phyloP scores from a whole-genome alignment of 768 basidiomycete species.

The Tulasnella sp. region DNA sequence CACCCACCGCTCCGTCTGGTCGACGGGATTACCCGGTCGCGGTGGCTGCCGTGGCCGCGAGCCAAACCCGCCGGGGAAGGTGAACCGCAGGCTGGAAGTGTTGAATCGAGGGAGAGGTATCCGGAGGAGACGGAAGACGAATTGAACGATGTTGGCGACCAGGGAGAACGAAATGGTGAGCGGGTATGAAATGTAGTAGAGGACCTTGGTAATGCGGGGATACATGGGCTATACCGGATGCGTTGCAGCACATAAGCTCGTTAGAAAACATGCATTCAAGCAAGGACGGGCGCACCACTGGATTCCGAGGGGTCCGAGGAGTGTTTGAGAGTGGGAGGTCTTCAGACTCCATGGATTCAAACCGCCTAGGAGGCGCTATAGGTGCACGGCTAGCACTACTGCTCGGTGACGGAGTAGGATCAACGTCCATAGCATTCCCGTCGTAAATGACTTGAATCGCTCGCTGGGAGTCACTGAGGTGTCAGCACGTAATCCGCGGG shows the following conservation, averaged over 20 bases:
- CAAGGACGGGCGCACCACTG: slow-evolving; percentile 15
- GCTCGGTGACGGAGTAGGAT: slow-evolving; percentile 23
- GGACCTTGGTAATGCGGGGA: slow-evolving; percentile 25
- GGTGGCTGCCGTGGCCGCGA: slow-evolving; percentile 28
- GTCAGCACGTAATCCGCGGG: not conserved
- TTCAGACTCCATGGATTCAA: slow-evolving; percentile 32
- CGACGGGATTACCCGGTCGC: slow-evolving; percentile 29
- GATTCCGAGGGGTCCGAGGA: slow-evolving; percentile 13
- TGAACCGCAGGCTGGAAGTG: slow-evolving; percentile 20
- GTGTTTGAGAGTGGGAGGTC: slow-evolving; percentile 34
- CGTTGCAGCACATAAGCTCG: not conserved
- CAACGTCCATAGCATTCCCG: slow-evolving; percentile 19
- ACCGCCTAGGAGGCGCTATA: not conserved
- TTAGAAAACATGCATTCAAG: not conserved
- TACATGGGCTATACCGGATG: slow-evolving; percentile 18
- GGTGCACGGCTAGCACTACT: slow-evolving; percentile 26
- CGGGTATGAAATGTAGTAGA: slow-evolving; percentile 31
- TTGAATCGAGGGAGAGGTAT: slow-evolving; percentile 50
- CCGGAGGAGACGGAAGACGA: slow-evolving; percentile 52
- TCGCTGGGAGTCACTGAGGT: slow-evolving; percentile 29
- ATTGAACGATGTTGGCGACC: slow-evolving; percentile 46
- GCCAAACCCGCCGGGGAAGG: slow-evolving; percentile 38
- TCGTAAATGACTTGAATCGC: slow-evolving; percentile 52
- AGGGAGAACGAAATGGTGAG: slow-evolving; percentile 49
- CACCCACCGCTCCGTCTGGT: slow-evolving; percentile 63